Evolutionary conservation across 1,139 yeast genomes (phyloP), one percentile per base, ranked within the genome.

Genomic region (Hyphopichia burtonii): DNA sequence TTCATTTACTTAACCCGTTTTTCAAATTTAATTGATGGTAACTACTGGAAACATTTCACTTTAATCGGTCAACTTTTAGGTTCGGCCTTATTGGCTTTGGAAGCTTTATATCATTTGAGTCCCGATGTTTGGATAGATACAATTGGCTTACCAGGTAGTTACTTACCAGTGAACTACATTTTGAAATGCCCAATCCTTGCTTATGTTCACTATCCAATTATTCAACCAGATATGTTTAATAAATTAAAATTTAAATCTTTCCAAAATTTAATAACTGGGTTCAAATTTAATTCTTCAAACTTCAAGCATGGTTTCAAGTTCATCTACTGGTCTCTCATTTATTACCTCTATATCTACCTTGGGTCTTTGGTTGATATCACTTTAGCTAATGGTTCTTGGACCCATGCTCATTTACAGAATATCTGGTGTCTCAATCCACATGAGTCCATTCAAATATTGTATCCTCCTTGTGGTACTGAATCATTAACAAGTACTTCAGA

Each of bases 61-160:
- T 70, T 94, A 47, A 53, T 88, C 4, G 96, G 96, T 18, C 99
- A 94, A 66, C 87, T 96, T 2, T 42, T 89, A 15, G 98, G 98
- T 1, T 81, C 96, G 1, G 58, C 80, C 10, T 49, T 84, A 17
- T 67, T 93, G 36, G 79, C 88, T 0, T 66, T 80, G 41, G 94
- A 87, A 57, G 96, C 96, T 0, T 59, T 89, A 44, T 65, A 68
- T 47, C 76, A 75, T 50, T 71, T 88, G 34, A 73, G 85, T 7
- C 97, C 98, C 0, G 98, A 93, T 61, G 75, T 90, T n/a, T 90
- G 91, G 81, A 73, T 93, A 30, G 99, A 94, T 57, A 91, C 99
- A 1, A 85, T 89, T 76, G 99, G 99, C 0, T 80, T 88, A 46
- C 98, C 99, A 1, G 93, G 93, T 43, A 70, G 85, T 27, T 90